These are phyloP conservation scores for Lolium rigidum DNA, from an alignment of 176 grass and related monocot species.

Conservation along the genomic window DNA sequence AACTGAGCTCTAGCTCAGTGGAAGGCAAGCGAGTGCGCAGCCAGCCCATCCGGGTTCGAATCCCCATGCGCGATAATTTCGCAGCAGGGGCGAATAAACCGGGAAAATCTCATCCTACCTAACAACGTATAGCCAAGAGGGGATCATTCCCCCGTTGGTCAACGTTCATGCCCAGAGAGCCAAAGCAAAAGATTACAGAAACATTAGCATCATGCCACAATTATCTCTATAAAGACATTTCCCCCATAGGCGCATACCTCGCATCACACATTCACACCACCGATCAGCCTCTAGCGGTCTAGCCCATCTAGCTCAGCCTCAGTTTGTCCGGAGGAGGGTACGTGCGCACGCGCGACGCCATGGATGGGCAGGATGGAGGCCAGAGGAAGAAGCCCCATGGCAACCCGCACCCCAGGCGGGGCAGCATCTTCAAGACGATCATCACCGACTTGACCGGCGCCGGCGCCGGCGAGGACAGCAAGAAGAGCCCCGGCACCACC, in stretches of 20 bases:
- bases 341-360: neutral
- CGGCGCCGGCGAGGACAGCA: neutral
- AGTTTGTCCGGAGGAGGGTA: neutral
- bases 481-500: neutral
- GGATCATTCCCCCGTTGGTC: too few species aligned
- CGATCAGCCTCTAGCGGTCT: neutral
- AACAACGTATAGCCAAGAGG: too few species aligned
- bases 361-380: conserved; percentile 19
- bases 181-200: neutral
- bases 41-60: too few species aligned
- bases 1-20: too few species aligned
- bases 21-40: too few species aligned
- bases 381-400: conserved; percentile 3
- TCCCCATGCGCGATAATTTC: too few species aligned
- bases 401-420: conserved; percentile 38
- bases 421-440: conserved; percentile 36
- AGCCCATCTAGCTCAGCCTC: neutral
- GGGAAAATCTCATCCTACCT: too few species aligned
- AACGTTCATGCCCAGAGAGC: too few species aligned
- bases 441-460: neutral
- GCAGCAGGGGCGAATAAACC: too few species aligned
- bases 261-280: neutral
- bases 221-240: neutral
- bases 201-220: neutral
- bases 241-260: neutral